Percentiles rank a stretch among this genome's conserved stretches.
phyloP scores from a whole-genome alignment of 176 grass and related monocot species.

The Triticum dicoccoides region DNA sequence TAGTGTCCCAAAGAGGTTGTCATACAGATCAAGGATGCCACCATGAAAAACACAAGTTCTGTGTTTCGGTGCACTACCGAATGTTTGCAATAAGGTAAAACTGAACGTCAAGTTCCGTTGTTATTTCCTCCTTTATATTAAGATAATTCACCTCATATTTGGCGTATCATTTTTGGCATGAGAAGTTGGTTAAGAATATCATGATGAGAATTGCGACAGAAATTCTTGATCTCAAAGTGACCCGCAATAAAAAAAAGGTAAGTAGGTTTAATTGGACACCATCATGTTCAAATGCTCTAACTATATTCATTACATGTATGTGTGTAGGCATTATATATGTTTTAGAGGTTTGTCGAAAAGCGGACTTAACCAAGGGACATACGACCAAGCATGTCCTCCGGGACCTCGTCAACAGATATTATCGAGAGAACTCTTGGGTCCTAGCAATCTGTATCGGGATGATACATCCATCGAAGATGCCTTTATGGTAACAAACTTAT shows the following conservation, averaged over 20 bases:
- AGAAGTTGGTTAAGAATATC: not conserved
- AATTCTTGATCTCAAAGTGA: not conserved
- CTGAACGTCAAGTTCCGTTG: not conserved
- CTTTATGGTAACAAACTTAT: not conserved
- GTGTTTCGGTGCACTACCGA: not conserved
- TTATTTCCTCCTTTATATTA: not conserved
- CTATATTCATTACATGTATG: not conserved
- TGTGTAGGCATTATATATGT: not conserved
- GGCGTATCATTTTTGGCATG: not conserved
- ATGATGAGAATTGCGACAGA: not conserved
- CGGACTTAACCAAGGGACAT: not conserved
- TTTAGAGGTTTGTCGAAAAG: not conserved
- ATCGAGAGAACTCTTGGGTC: not conserved
- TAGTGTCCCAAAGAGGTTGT: not conserved
- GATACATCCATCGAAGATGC: not conserved
- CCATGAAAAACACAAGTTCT: not conserved
- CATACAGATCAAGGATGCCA: not conserved
- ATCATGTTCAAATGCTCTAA: not conserved
- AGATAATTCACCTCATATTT: not conserved
- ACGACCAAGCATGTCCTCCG: not conserved
- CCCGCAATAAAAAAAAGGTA: not conserved
- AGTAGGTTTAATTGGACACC: not conserved
- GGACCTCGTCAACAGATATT: not conserved
- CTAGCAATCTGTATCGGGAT: not conserved
- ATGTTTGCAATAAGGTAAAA: not conserved